Percentiles rank a stretch among this genome's conserved stretches.
Conservation (phyloP, 2,329 filamentous ascomycete genomes). For the Claviceps cyperi region DNA sequence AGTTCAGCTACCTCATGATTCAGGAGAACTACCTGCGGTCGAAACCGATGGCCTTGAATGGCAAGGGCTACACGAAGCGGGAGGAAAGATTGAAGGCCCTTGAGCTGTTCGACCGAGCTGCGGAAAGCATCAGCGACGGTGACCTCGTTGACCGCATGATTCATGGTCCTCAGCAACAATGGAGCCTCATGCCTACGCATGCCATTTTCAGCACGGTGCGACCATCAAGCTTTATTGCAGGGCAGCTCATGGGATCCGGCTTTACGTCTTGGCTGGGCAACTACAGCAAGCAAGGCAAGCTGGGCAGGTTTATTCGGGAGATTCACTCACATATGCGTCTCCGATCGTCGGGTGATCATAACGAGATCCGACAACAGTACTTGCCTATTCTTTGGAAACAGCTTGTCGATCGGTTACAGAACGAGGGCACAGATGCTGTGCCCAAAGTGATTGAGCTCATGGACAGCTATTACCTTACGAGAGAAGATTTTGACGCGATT, state of each 20-base stretch:
- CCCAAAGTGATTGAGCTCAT: constrained; percentile 80
- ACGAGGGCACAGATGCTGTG: constrained; percentile 70
- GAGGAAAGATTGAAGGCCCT: constrained; percentile 69
- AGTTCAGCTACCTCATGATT: constrained; percentile 94
- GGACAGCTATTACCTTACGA: constrained; percentile 92
- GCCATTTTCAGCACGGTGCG: constrained; percentile 90
- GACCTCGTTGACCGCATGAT: constrained; percentile 97
- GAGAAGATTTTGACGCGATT: constrained; percentile 88
- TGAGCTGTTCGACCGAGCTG: constrained; percentile 74
- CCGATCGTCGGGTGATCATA: constrained; percentile 73
- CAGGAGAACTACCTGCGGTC: constrained; percentile 94
- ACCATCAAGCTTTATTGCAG: constrained; percentile 75
- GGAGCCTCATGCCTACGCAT: constrained; percentile 95
- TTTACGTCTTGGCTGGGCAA: constrained; percentile 94
- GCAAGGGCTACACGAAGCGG: constrained; percentile 40
- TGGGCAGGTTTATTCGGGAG: constrained; percentile 74
- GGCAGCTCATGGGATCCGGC: constrained; percentile 56
- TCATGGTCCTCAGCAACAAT: constrained; percentile 93
- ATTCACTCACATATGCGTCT: constrained; percentile 96
- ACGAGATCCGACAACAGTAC: constrained; percentile 91
- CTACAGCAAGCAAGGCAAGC: constrained; percentile 71
- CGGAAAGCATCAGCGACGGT: constrained; percentile 92
- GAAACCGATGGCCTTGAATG: constrained; percentile 51
- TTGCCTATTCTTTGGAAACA: constrained; percentile 76
- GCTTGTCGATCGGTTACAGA: constrained; percentile 58